These are phyloP conservation scores for Jatropha podagrica DNA, from an alignment of 441 rosid species.

Conservation along the genomic window DNA sequence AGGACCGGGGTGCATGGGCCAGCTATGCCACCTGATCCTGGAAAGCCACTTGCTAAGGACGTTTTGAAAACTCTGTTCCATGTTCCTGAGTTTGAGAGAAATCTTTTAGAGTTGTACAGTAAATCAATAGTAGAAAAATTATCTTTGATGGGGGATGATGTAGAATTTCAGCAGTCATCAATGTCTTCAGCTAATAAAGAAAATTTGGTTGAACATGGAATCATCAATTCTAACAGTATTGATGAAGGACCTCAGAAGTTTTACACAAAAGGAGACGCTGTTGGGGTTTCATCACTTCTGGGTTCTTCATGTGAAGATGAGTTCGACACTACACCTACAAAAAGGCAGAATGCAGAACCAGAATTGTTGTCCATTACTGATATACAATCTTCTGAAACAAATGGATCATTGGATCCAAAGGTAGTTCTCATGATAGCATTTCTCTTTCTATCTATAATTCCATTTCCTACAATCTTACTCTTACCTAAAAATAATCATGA, in stretches of 20 bases:
- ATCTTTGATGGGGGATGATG: conserved; percentile 31
- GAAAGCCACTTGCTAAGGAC: conserved; percentile 69
- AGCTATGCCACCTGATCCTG: conserved; percentile 61
- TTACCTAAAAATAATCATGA: not conserved
- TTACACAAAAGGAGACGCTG: conserved; percentile 27
- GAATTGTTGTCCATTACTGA: conserved; percentile 24
- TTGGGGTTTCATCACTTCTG: conserved; percentile 32
- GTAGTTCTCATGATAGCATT: conserved; percentile 29
- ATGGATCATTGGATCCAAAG: conserved; percentile 34
- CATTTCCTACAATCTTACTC: not conserved
- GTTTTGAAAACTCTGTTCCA: conserved; percentile 65
- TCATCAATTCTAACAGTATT: conserved; percentile 32
- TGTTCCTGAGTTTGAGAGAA: conserved; percentile 53
- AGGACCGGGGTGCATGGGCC: conserved; percentile 66
- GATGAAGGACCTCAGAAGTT: conserved; percentile 33
- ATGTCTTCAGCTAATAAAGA: conserved; percentile 30
- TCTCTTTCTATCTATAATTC: not conserved
- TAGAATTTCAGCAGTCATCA: conserved; percentile 31
- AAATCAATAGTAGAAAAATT: conserved; percentile 32
- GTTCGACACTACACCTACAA: conserved; percentile 24
- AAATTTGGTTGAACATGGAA: conserved; percentile 35
- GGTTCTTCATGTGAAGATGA: conserved; percentile 31
- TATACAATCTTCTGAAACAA: conserved; percentile 30
- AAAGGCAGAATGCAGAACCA: conserved; percentile 30
- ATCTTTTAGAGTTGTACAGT: conserved; percentile 41